These are phyloP conservation scores for Phytopythium kandeliae DNA, from an alignment of 352 stramenopile genomes.

Conservation along the genomic window DNA sequence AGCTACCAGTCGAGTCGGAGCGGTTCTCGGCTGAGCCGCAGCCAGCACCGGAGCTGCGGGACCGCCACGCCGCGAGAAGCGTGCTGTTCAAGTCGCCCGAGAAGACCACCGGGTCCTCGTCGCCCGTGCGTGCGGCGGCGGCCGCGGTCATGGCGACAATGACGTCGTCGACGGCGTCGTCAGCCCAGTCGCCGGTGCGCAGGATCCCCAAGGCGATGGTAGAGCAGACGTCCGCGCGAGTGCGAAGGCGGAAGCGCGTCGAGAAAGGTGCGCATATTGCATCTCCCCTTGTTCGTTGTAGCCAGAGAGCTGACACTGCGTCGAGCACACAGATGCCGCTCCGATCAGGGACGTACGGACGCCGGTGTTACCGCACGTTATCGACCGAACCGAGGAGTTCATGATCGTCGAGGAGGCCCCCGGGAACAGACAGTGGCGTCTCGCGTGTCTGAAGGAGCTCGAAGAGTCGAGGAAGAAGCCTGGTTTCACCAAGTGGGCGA, in stretches of 20 bases:
- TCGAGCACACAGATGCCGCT: neutral
- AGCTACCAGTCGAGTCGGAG: slow-evolving; percentile 8
- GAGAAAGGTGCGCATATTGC: slow-evolving; percentile 3
- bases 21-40: slow-evolving; percentile 20
- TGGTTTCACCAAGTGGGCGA: slow-evolving; percentile 31
- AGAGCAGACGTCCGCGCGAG: neutral
- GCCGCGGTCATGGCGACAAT: slow-evolving; percentile 1
- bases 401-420: neutral
- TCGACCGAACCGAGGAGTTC: neutral
- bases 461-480: slow-evolving; percentile 18
- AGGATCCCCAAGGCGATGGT: slow-evolving; percentile 6
- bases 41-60: slow-evolving; percentile 20
- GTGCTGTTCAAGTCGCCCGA: slow-evolving; percentile 31
- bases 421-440: slow-evolving; percentile 31
- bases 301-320: neutral
- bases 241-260: slow-evolving; percentile 3
- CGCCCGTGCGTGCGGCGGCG: neutral
- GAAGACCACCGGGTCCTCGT: slow-evolving; percentile 5
- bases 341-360: neutral
- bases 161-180: neutral
- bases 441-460: slow-evolving; percentile 32
- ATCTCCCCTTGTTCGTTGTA: too few species aligned
- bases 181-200: neutral
- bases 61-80: slow-evolving; percentile 43
- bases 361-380: neutral